These are phyloP conservation scores for Sequoiadendron giganteum DNA, from an alignment of 75 land plant genomes.

Conservation along the genomic window DNA sequence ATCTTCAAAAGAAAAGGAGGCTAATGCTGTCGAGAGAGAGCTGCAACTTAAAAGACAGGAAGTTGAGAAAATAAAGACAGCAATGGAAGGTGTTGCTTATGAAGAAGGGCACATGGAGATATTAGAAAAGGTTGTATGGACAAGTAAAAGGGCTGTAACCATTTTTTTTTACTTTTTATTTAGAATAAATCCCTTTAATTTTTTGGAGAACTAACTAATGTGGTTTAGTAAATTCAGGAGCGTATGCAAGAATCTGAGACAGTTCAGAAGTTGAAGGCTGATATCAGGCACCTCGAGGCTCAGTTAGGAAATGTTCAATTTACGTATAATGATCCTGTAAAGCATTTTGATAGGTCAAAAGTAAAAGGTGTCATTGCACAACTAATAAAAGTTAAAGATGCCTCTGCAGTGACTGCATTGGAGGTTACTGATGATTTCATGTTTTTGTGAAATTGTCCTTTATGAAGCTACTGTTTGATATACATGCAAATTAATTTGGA, in stretches of 20 bases:
- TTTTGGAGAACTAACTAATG: not conserved
- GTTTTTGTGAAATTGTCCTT: not conserved
- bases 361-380: constrained; percentile 99
- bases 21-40: constrained; percentile 73
- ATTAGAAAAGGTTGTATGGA: constrained; percentile 65
- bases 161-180: not conserved
- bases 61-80: constrained; percentile 58
- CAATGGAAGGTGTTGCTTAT: constrained; percentile 57
- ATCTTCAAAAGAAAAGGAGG: constrained; percentile 73
- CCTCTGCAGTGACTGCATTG: constrained; percentile 82
- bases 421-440: constrained; percentile 61
- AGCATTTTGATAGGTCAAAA: constrained; percentile 84
- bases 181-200: not conserved
- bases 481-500: not conserved
- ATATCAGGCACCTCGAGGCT: constrained; percentile 65
- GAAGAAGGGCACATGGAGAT: constrained; percentile 84
- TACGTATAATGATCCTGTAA: constrained; percentile 72
- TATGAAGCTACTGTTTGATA: not conserved
- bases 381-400: constrained; percentile 92
- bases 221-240: constrained; percentile 33
- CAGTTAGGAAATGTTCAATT: constrained; percentile 77
- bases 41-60: constrained; percentile 60
- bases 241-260: constrained; percentile 57
- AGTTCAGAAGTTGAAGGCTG: constrained; percentile 76
- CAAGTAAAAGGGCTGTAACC: not conserved